Base-by-base conservation (phyloP, 2,329 filamentous ascomycete species). In the Calcarisporium arbuscula region DNA sequence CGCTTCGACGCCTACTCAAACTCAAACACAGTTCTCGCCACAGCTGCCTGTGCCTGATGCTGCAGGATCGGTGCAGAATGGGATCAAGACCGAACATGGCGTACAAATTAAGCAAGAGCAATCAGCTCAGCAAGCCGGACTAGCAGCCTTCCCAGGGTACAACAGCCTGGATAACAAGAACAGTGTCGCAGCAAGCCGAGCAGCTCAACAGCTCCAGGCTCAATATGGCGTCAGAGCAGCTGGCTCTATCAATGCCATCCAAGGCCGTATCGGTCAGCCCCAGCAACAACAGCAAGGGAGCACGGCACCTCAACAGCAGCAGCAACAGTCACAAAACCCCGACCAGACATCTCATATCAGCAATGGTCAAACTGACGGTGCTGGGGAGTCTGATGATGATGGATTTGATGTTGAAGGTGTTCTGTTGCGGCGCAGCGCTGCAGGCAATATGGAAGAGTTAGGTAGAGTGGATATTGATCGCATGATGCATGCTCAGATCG, bases 291-390 rank as follows among this genome's bases (percentile, higher is more conserved):
- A 41, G 15, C 31, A 22, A 25, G 37, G 37, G 14, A 28, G 20
- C 20, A 33, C 34, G 25, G 20, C 16, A 56, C 54, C 51, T 20
- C 54, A 47, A 31, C 47, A 49, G 28, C 38, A 35, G 28, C 44
- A 43, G 5, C 19, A 36, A 20, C 40, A 43, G 35, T 50, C 49
- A 40, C 43, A 56, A 19, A 53, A 55, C 18, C 52, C 57, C 34
- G 44, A 60, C 30, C 57, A 57, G 32, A 54, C 58, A 26, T 53
- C 47, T 20, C 33, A 40, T 41, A 26, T 58, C 9, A 44, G 43
- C 34, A 72, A 67, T 53, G 64, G 54, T 43, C 69, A 95, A 57
- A 82, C 82, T 11, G 90, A 96, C 53, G 90, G 89, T 32, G 65
- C 83, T 20, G 67, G 60, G 30, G 82, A 80, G 6, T 31, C 34